Evolutionary conservation across 352 stramenopile genomes (phyloP).

Genomic region (Thalassiosira delicatula): DNA sequence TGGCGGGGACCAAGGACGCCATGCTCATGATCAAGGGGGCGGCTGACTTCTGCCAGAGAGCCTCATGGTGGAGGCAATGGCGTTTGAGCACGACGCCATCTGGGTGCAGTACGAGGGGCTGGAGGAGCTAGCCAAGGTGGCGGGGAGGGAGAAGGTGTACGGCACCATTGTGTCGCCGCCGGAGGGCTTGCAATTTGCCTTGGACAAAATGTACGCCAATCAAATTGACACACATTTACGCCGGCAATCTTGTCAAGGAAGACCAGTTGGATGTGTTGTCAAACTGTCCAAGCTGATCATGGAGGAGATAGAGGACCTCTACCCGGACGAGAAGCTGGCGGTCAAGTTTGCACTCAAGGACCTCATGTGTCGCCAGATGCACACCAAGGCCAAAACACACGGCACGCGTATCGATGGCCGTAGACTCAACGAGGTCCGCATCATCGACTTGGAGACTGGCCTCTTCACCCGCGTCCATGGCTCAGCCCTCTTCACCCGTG

Average conservation of each 20-base stretch:
- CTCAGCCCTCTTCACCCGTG: slow-evolving; percentile 82
- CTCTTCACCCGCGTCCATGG: slow-evolving; percentile 84
- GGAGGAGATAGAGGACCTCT: slow-evolving; percentile 65
- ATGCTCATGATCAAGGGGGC: slow-evolving; percentile 88
- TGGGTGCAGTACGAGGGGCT: slow-evolving; percentile 79
- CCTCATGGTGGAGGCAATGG: slow-evolving; percentile 84
- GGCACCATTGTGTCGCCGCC: slow-evolving; percentile 64
- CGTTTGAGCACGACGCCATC: slow-evolving; percentile 83
- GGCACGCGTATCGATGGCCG: slow-evolving; percentile 89
- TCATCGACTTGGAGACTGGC: slow-evolving; percentile 87
- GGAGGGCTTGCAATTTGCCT: slow-evolving; percentile 63
- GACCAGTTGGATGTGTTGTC: slow-evolving; percentile 36
- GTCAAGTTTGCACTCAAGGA: slow-evolving; percentile 75
- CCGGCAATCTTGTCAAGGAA: slow-evolving; percentile 61
- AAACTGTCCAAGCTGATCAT: slow-evolving; percentile 54
- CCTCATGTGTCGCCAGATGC: slow-evolving; percentile 78
- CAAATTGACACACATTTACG: slow-evolving; percentile 75
- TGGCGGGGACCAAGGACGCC: slow-evolving; percentile 85
- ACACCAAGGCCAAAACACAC: slow-evolving; percentile 61
- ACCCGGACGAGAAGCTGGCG: slow-evolving; percentile 58
- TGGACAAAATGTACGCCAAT: slow-evolving; percentile 74
- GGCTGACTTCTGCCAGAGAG: slow-evolving; percentile 85
- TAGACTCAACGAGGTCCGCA: slow-evolving; percentile 86
- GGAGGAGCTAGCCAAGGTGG: slow-evolving; percentile 67
- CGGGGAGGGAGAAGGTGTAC: slow-evolving; percentile 76